phyloP scores from a whole-genome alignment of 2,329 filamentous ascomycete species.

The Diaporthe batatas region DNA sequence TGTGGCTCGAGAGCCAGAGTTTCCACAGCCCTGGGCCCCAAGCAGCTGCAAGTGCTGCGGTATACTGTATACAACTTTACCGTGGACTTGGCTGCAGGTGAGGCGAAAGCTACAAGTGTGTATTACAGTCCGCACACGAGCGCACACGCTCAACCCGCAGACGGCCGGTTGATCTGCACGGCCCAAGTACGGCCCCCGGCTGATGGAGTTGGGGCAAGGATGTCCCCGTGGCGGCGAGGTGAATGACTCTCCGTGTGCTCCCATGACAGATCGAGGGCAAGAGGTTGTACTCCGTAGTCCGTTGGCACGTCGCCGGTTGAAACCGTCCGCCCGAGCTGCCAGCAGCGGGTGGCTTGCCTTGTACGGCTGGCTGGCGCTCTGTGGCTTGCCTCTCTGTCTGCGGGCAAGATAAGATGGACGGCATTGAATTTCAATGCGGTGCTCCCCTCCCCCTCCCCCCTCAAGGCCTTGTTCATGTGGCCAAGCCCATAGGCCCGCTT shows the following conservation, averaged over 20 bases:
- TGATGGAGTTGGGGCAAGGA: conserved; percentile 11
- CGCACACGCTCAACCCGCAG: no score
- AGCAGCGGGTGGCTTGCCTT: neutral
- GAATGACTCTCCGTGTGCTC: conserved; percentile 29
- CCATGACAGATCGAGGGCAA: conserved; percentile 3
- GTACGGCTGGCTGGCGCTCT: neutral
- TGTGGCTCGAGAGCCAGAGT: neutral
- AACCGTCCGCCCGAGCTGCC: neutral
- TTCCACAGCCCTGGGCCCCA: neutral
- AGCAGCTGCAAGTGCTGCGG: neutral
- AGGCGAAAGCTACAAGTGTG: conserved; percentile 14
- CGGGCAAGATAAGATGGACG: neutral
- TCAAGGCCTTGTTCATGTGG: conserved; percentile 10
- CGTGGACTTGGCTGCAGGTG: conserved; percentile 14
- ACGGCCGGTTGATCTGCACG: neutral
- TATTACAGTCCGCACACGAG: no score
- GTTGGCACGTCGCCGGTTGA: neutral
- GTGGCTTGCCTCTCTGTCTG: neutral
- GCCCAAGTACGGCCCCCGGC: neutral
- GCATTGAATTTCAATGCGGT: conserved; percentile 21
- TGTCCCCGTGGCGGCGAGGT: neutral
- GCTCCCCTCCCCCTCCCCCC: no score
- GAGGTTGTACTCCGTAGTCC: no score
- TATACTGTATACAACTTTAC: neutral
- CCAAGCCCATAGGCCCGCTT: conserved; percentile 32